Evolutionary conservation across 75 land plant genomes (phyloP).

Genomic region (Sequoia sempervirens): DNA sequence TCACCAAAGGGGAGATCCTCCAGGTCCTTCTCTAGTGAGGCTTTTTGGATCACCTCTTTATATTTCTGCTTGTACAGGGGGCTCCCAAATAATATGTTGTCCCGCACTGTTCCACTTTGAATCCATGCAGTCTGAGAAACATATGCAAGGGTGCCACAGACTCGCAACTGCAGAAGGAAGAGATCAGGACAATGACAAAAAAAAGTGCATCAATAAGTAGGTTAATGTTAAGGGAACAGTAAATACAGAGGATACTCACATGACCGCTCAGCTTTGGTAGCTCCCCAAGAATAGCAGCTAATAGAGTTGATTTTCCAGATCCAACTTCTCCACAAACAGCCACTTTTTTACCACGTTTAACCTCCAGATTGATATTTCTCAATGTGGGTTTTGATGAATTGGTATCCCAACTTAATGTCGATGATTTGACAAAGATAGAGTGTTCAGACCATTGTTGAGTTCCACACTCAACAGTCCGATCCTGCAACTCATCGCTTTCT

Average conservation of each 20-base stretch:
- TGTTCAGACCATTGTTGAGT: neutral
- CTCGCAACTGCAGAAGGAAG: constrained; percentile 25
- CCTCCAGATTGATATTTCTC: constrained; percentile 46
- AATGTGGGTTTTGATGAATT: constrained; percentile 38
- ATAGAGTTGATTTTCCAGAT: constrained; percentile 78
- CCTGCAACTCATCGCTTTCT: constrained; percentile 13
- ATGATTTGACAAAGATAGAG: constrained; percentile 32
- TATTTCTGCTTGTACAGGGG: constrained; percentile 17
- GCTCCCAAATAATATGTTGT: constrained; percentile 28
- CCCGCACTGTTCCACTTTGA: constrained; percentile 25
- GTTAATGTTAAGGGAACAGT: neutral
- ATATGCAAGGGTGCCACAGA: constrained; percentile 23
- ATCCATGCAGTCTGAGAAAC: constrained; percentile 40
- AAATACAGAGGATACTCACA: constrained; percentile 36
- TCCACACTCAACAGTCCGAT: neutral
- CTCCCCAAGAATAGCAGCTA: constrained; percentile 90
- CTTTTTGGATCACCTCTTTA: constrained; percentile 16
- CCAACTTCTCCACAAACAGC: constrained; percentile 97
- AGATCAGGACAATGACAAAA: neutral
- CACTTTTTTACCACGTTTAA: constrained; percentile 52
- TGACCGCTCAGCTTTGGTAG: constrained; percentile 53
- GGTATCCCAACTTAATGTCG: constrained; percentile 57
- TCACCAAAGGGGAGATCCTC: constrained; percentile 31
- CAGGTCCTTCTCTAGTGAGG: constrained; percentile 26
- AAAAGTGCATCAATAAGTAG: neutral